Base-by-base conservation (phyloP, 768 basidiomycete genomes). In the Russula sp. region DNA sequence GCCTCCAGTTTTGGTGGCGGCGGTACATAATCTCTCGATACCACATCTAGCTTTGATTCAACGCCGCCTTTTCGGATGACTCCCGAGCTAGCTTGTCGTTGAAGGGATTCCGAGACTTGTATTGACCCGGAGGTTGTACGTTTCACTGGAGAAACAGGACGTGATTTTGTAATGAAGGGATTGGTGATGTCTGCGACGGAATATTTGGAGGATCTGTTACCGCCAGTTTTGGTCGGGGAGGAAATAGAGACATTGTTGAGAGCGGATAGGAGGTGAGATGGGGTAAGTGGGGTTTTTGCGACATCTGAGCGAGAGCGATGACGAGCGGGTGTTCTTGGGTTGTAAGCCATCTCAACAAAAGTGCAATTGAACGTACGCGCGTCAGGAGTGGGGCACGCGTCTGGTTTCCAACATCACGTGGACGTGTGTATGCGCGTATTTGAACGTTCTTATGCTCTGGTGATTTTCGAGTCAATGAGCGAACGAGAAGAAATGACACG, bases 1-100 rank as follows among this genome's bases (percentile, higher is more conserved):
- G 84, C 73, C 61, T 88, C 85, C 44, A 79, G 73, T 67, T 83
- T 83, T 38, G 75, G 68, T 36, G 75, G 68, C 10, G 82, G 82
- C n/a, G 89, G 88, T 16, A 87, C 80, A 68, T 92, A 91, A 73
- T 92, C 90, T 53, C 82, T 78, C 0, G 87, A 87, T 61, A 92
- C 83, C 24, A 92, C 88, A 52, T 92, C 86, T 18, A 92, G 77
- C 62, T 88, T 80, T 66, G 86, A 87, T 72, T 93, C 90, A 13
- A 91, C 74, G 9, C 89, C 89, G 48, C 90, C 90, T 65, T 84
- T 88, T 42, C 89, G 78, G 67, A 92, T 87, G 20, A 93, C 82
- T 7, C 90, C 88, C 1, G 74, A 75, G 66, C 78, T 83, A 0
- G 87, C 86, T 70, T 90, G 89, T 2, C 84, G 79, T 59, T 84